Evolutionary conservation across 176 grass and related monocot genomes (phyloP).

Genomic region (Eragrostis nindensis): DNA sequence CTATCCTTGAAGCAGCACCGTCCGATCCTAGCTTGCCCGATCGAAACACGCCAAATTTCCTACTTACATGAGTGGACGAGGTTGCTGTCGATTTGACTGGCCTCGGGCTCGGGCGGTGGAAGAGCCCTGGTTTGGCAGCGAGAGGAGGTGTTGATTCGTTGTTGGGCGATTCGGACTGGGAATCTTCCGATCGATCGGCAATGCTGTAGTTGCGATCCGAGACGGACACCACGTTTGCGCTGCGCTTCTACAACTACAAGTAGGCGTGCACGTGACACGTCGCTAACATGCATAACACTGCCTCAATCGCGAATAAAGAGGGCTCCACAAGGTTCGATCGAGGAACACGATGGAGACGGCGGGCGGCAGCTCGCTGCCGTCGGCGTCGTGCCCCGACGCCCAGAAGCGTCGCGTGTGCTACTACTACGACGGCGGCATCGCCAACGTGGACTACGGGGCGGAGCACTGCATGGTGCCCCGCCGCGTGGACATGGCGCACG

Average conservation of each 20-base stretch:
- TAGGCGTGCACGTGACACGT: neutral
- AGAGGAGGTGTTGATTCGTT: too few species aligned
- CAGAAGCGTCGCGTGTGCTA: conserved; percentile 71
- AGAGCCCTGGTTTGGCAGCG: too few species aligned
- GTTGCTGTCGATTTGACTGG: too few species aligned
- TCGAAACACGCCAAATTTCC: too few species aligned
- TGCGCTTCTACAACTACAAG: neutral
- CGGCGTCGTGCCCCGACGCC: conserved; percentile 51
- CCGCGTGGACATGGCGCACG: conserved; percentile 64
- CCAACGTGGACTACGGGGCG: conserved; percentile 58
- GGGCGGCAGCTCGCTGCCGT: conserved; percentile 59
- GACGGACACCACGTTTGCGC: neutral
- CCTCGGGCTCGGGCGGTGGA: too few species aligned
- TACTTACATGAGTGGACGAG: too few species aligned
- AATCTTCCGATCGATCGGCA: too few species aligned
- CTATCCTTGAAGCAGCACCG: too few species aligned
- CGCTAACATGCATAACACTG: neutral
- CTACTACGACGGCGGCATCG: conserved; percentile 72
- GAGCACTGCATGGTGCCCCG: conserved; percentile 64
- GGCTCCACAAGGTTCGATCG: neutral
- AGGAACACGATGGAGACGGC: conserved; percentile 22
- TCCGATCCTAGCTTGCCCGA: too few species aligned
- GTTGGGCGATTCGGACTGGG: too few species aligned
- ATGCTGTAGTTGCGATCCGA: neutral
- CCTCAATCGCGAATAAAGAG: too few species aligned